Conservation (phyloP, 306 rosid genomes). For the Boehmeria nivea region DNA sequence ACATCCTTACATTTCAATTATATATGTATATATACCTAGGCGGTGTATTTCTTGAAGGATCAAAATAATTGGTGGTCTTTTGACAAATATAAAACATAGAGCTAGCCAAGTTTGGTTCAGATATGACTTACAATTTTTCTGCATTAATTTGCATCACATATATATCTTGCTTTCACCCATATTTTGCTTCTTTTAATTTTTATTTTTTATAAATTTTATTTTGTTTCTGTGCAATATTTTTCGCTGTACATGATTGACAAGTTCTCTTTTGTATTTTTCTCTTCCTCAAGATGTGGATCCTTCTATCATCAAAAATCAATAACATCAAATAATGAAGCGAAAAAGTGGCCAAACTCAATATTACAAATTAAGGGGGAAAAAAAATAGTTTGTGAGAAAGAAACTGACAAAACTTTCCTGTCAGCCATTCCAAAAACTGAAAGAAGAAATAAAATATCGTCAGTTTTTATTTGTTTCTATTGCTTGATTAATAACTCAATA, state of each 20-base stretch:
- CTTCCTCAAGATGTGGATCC: constrained; percentile 7
- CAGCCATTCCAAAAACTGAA: background rate
- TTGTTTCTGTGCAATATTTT: background rate
- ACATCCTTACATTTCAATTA: too few relatives aligned
- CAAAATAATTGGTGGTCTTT: background rate
- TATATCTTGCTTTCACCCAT: too few relatives aligned
- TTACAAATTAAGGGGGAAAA: background rate
- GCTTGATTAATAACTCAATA: too few relatives aligned
- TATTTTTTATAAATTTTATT: too few relatives aligned
- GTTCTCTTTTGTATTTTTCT: background rate
- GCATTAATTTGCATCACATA: constrained; percentile 4
- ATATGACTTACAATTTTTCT: background rate
- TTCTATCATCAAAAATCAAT: background rate
- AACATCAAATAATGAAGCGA: background rate
- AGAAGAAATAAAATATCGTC: too few relatives aligned
- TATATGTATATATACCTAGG: background rate
- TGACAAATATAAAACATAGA: background rate
- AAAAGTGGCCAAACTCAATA: too few relatives aligned
- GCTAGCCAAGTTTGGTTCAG: background rate
- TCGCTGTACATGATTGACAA: background rate
- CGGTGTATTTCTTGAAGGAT: background rate
- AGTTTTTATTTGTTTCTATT: too few relatives aligned
- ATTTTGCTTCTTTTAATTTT: background rate
- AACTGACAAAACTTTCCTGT: constrained; percentile 1
- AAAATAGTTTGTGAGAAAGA: background rate